Conservation (phyloP, 2,329 filamentous ascomycete species). For the Colletotrichum sp. region DNA sequence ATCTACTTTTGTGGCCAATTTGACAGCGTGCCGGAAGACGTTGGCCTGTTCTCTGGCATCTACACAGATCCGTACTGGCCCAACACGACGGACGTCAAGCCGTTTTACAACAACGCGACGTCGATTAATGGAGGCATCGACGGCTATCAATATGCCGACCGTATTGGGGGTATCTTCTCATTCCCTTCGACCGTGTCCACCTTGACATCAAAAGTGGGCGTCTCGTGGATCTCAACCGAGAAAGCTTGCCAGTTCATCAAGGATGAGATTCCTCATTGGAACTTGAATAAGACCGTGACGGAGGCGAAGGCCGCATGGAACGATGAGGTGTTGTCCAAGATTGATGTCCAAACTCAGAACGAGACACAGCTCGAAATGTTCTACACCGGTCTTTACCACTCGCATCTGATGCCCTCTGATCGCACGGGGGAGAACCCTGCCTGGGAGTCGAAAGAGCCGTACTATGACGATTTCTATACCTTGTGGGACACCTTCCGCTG, state of each 20-base stretch:
- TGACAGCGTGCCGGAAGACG: conserved; percentile 35
- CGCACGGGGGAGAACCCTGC: conserved; percentile 63
- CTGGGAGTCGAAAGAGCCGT: conserved; percentile 60
- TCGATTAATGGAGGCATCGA: conserved; percentile 55
- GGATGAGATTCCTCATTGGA: conserved; percentile 46
- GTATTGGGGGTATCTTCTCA: conserved; percentile 56
- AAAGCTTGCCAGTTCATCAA: conserved; percentile 55
- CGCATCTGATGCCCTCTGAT: conserved; percentile 67
- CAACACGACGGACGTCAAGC: conserved; percentile 31
- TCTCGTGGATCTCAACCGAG: conserved; percentile 53
- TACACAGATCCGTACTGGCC: conserved; percentile 50
- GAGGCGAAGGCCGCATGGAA: conserved; percentile 51
- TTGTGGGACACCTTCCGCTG: conserved; percentile 62
- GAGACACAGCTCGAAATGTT: conserved; percentile 54
- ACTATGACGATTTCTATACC: conserved; percentile 66
- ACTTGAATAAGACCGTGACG: conserved; percentile 42
- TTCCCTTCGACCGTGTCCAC: conserved; percentile 41
- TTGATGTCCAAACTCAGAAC: conserved; percentile 45
- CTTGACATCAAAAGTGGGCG: conserved; percentile 54
- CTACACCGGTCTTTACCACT: conserved; percentile 65
- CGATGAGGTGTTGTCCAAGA: conserved; percentile 48
- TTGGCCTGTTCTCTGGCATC: conserved; percentile 44
- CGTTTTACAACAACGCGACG: conserved; percentile 56
- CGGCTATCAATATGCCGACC: conserved; percentile 56
- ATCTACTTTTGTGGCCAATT: conserved; percentile 51